Conservation (phyloP, 106 monocot genomes). For the Apostasia shenzhenica region DNA sequence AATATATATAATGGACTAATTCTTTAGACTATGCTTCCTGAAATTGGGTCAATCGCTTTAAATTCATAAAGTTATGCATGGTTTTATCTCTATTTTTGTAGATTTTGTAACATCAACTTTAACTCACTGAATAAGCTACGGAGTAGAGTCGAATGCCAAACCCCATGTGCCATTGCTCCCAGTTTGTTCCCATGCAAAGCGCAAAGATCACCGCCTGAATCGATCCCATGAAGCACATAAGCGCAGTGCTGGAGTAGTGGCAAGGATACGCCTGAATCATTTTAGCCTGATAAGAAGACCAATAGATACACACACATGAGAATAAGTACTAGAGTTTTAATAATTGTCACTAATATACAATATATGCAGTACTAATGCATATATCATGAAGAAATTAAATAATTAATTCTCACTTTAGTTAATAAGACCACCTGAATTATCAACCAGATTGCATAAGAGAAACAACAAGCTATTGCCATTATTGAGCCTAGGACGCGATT, state of each 20-base stretch:
- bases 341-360: background rate
- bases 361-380: background rate
- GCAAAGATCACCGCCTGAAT: slow-evolving; percentile 24
- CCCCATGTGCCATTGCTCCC: slow-evolving; percentile 32
- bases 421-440: slow-evolving; percentile 62
- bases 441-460: slow-evolving; percentile 52
- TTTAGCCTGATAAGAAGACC: slow-evolving; percentile 34
- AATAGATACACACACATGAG: too few relatives aligned
- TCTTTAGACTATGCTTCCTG: too few relatives aligned
- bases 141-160: slow-evolving; percentile 39
- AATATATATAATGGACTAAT: too few relatives aligned
- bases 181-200: slow-evolving; percentile 17
- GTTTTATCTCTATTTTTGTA: too few relatives aligned
- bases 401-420: background rate
- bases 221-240: slow-evolving; percentile 44
- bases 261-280: slow-evolving; percentile 38
- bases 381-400: too few relatives aligned
- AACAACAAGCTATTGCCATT: slow-evolving; percentile 36
- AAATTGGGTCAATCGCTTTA: too few relatives aligned
- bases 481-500: slow-evolving; percentile 41
- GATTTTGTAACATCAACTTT: too few relatives aligned
- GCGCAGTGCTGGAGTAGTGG: slow-evolving; percentile 38
- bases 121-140: slow-evolving; percentile 31
- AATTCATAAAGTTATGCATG: too few relatives aligned
- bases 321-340: background rate